Conservation (phyloP, 148 eudicot species). For the Rheum nobile region DNA sequence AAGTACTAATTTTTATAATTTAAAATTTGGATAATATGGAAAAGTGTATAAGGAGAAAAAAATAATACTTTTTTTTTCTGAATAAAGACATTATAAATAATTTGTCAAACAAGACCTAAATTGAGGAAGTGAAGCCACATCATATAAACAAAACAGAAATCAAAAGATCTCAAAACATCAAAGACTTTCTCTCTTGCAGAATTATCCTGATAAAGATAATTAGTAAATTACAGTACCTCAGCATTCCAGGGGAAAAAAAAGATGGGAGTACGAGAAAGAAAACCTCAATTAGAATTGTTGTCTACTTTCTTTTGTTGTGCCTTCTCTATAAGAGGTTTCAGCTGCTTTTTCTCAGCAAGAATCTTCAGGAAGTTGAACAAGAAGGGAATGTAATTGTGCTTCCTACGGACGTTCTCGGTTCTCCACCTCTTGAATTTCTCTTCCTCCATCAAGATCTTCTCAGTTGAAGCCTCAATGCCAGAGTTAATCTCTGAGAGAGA, state of each 20-base stretch:
- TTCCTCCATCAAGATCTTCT: slow-evolving; percentile 93
- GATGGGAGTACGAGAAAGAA: not conserved
- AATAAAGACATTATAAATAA: too few relatives aligned
- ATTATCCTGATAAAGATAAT: not conserved
- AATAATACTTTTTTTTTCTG: too few relatives aligned
- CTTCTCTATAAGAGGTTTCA: slow-evolving; percentile 88
- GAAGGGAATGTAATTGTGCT: slow-evolving; percentile 91
- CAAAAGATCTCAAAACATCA: not conserved
- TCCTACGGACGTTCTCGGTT: slow-evolving; percentile 82
- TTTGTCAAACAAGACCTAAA: too few relatives aligned
- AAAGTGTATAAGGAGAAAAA: too few relatives aligned
- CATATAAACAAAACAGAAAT: not conserved
- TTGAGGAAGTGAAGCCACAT: not conserved
- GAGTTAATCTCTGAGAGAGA: slow-evolving; percentile 67
- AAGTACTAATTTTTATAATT: too few relatives aligned
- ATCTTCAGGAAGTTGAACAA: slow-evolving; percentile 88
- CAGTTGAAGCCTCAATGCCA: slow-evolving; percentile 88
- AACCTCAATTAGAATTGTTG: slow-evolving; percentile 14
- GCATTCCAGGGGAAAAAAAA: not conserved
- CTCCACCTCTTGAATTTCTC: slow-evolving; percentile 97
- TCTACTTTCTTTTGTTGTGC: slow-evolving; percentile 78
- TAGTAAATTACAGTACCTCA: slow-evolving; percentile 6
- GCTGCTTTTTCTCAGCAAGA: slow-evolving; percentile 96
- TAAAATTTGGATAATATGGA: too few relatives aligned
- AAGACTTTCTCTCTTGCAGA: not conserved